A percentile compares a stretch with the other conserved stretches of the same genome.
Conservation (phyloP, 768 basidiomycete genomes). For the Leccinum subtestaceum region DNA sequence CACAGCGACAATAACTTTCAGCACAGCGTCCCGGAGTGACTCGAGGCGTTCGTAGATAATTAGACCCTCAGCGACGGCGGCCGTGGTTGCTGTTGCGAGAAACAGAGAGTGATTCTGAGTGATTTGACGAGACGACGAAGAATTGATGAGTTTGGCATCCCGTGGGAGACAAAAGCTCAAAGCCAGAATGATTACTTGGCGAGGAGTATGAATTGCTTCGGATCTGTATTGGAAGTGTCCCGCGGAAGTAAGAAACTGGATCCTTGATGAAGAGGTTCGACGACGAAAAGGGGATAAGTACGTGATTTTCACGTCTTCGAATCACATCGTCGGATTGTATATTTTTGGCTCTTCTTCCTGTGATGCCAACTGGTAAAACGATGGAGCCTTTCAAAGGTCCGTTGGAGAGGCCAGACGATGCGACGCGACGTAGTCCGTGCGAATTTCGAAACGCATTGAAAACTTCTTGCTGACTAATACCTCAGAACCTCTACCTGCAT, state of each 20-base stretch:
- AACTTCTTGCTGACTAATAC: too few species aligned
- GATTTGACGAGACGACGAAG: constrained; percentile 37
- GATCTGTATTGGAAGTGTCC: constrained; percentile 16
- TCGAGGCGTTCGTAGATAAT: too few species aligned
- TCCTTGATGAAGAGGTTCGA: constrained; percentile 44
- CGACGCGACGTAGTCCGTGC: too few species aligned
- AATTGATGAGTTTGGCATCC: constrained; percentile 55
- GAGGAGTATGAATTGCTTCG: constrained; percentile 40
- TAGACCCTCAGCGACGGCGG: too few species aligned
- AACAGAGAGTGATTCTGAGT: too few species aligned
- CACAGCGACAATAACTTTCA: too few species aligned
- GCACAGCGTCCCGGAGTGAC: too few species aligned
- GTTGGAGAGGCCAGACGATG: background rate
- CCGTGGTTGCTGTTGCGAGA: too few species aligned
- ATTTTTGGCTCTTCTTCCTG: constrained; percentile 47
- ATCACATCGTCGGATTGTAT: constrained; percentile 27
- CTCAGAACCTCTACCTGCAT: too few species aligned
- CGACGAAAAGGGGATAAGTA: constrained; percentile 59
- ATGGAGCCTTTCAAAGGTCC: constrained; percentile 42
- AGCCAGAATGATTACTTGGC: constrained; percentile 37
- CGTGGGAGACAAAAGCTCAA: constrained; percentile 50
- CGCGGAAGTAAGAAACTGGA: constrained; percentile 61
- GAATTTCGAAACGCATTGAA: too few species aligned
- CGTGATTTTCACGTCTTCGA: constrained; percentile 31
- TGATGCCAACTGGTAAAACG: constrained; percentile 59